phyloP scores from a whole-genome alignment of 768 basidiomycete species.

The Lactifluus rugatus region DNA sequence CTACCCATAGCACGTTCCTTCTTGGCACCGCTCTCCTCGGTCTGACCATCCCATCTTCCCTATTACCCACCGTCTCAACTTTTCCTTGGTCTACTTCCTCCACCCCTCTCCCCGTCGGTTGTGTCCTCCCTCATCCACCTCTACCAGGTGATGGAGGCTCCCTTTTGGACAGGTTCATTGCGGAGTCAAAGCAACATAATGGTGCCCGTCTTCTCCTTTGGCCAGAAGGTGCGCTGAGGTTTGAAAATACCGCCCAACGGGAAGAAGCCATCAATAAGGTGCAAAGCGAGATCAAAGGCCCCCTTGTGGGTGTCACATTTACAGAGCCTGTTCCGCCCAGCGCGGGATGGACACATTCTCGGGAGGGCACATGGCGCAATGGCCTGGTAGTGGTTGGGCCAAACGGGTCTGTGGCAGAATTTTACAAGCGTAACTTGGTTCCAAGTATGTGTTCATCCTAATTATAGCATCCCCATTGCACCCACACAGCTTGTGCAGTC shows the following conservation, averaged over 20 bases:
- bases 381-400: constrained; percentile 52
- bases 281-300: constrained; percentile 27
- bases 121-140: constrained; percentile 47
- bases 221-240: constrained; percentile 73
- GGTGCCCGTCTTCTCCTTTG: constrained; percentile 56
- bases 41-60: constrained; percentile 50
- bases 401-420: constrained; percentile 36
- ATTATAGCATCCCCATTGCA: neutral
- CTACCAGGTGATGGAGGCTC: constrained; percentile 34
- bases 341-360: constrained; percentile 28
- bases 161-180: constrained; percentile 51
- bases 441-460: constrained; percentile 47
- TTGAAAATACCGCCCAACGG: constrained; percentile 42
- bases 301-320: constrained; percentile 62
- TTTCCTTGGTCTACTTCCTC: constrained; percentile 29
- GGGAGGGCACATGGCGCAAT: constrained; percentile 39
- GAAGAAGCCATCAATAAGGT: constrained; percentile 40
- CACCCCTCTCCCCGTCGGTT: constrained; percentile 58
- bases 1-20: constrained; percentile 25
- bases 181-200: constrained; percentile 39
- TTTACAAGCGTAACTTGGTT: constrained; percentile 70
- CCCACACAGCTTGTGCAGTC: constrained; percentile 34
- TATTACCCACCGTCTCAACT: constrained; percentile 33
- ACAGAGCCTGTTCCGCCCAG: constrained; percentile 44
- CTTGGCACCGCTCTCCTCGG: constrained; percentile 34